Percentiles rank a stretch among this genome's conserved stretches.
phyloP scores from a whole-genome alignment of 2,329 filamentous ascomycete species.

The Monosporascus sp. region DNA sequence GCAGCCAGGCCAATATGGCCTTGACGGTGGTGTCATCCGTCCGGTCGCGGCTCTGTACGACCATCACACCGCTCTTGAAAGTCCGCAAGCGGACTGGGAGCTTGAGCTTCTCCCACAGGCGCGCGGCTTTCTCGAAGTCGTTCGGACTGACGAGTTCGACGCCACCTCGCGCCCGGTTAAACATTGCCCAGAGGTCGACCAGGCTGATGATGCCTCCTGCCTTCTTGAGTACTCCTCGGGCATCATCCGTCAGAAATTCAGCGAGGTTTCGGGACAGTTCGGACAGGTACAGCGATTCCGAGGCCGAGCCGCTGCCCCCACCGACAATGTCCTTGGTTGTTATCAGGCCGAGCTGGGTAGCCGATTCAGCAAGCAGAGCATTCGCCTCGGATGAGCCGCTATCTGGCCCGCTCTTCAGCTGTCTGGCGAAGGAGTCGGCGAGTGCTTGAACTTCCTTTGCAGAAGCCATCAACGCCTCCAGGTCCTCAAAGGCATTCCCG shows the following conservation, averaged over 20 bases:
- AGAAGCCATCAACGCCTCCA: conserved; percentile 94
- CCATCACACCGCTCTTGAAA: conserved; percentile 91
- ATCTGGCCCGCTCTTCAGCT: conserved; percentile 51
- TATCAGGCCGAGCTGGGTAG: conserved; percentile 78
- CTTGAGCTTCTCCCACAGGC: conserved; percentile 80
- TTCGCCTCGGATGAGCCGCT: conserved; percentile 65
- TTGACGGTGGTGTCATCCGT: conserved; percentile 87
- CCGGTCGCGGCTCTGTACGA: conserved; percentile 81
- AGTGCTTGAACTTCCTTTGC: conserved; percentile 94
- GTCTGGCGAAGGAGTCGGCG: conserved; percentile 78
- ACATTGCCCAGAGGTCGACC: conserved; percentile 89
- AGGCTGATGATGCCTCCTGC: conserved; percentile 86
- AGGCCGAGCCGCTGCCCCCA: conserved; percentile 55
- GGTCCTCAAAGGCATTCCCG: conserved; percentile 88
- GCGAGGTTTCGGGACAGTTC: conserved; percentile 80
- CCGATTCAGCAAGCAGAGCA: conserved; percentile 73
- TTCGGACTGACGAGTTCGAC: conserved; percentile 89
- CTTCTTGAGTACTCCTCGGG: conserved; percentile 67
- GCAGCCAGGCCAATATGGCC: conserved; percentile 71
- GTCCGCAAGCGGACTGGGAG: conserved; percentile 80
- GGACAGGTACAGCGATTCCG: conserved; percentile 83
- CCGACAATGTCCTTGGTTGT: conserved; percentile 93
- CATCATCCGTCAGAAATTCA: conserved; percentile 84
- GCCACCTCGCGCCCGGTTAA: conserved; percentile 87
- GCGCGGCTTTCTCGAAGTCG: conserved; percentile 86